A percentile compares a stretch with the other conserved stretches of the same genome.
phyloP scores from a whole-genome alignment of 2,329 filamentous ascomycete genomes.

The Fusarium liriodendri region DNA sequence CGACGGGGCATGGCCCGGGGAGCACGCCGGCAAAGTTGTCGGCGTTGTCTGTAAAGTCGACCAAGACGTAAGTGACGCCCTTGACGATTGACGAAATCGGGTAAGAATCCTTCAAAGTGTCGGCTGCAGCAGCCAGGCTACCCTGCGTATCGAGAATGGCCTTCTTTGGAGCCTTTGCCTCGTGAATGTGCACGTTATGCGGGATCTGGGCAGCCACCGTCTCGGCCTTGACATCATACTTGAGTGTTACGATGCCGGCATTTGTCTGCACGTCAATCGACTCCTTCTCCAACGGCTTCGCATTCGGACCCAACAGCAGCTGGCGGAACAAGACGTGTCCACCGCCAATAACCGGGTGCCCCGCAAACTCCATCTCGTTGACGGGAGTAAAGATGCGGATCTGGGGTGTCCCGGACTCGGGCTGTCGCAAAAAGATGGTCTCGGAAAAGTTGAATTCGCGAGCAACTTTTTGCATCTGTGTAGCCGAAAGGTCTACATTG shows the following conservation, averaged over 20 bases:
- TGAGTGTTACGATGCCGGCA: not conserved
- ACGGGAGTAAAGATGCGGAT: conserved; percentile 26
- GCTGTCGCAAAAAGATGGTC: conserved; percentile 14
- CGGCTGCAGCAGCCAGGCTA: not conserved
- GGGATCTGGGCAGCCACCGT: conserved; percentile 21
- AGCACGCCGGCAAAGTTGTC: conserved; percentile 6
- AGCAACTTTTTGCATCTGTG: conserved; percentile 22
- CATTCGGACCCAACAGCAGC: not conserved
- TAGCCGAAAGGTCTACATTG: not conserved
- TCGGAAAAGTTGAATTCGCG: conserved; percentile 31
- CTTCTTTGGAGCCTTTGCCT: not conserved
- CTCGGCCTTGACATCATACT: conserved; percentile 5
- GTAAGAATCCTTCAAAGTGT: not conserved
- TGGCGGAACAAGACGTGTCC: conserved; percentile 23
- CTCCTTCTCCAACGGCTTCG: not conserved
- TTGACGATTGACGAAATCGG: conserved; percentile 5
- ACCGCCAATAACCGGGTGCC: conserved; percentile 25
- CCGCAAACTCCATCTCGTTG: conserved; percentile 32
- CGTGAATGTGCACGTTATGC: conserved; percentile 25
- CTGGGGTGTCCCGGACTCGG: not conserved
- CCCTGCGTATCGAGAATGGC: not conserved
- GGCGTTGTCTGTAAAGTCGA: conserved; percentile 4
- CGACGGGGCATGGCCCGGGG: not conserved
- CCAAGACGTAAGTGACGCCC: conserved; percentile 5
- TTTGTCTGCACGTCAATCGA: not conserved